Percentiles rank a stretch among this genome's conserved stretches.
Evolutionary conservation across 768 basidiomycete species (phyloP).

Genomic region (Kwoniella mangroviensis): DNA sequence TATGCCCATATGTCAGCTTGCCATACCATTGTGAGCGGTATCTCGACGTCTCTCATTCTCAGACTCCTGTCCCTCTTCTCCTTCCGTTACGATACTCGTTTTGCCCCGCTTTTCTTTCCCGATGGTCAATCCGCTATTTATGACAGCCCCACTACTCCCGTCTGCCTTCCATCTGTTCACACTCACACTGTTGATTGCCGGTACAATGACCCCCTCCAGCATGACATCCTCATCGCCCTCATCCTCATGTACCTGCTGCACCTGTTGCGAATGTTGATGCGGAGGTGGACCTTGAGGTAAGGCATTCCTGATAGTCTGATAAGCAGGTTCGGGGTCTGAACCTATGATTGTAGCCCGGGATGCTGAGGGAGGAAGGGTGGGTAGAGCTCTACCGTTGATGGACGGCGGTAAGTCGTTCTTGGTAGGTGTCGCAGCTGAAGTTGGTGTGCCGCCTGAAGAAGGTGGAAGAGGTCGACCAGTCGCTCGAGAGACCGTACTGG

Average conservation of each 20-base stretch:
- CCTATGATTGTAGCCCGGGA: slow-evolving; percentile 48
- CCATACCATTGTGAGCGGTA: neutral
- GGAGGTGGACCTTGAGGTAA: slow-evolving; percentile 7
- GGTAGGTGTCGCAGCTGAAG: neutral
- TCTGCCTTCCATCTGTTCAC: too few species aligned
- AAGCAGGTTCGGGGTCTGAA: slow-evolving; percentile 14
- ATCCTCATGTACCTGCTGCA: slow-evolving; percentile 22
- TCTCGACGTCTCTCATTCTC: too few species aligned
- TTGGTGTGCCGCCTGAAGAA: neutral
- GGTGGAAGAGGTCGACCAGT: slow-evolving; percentile 66
- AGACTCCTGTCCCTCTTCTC: too few species aligned
- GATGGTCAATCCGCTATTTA: neutral
- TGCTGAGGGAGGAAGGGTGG: slow-evolving; percentile 56
- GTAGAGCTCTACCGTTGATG: slow-evolving; percentile 27
- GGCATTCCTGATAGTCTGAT: slow-evolving; percentile 24
- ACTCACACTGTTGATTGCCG: slow-evolving; percentile 92
- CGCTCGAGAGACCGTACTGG: slow-evolving; percentile 58
- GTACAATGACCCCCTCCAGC: slow-evolving; percentile 91
- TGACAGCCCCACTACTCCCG: too few species aligned
- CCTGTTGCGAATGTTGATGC: neutral
- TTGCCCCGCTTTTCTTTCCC: neutral
- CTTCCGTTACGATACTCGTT: too few species aligned
- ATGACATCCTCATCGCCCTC: slow-evolving; percentile 65
- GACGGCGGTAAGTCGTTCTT: slow-evolving; percentile 19
- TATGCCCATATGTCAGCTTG: neutral